These are phyloP conservation scores for Tulasnella sp. DNA, from an alignment of 768 basidiomycete species.

Conservation along the genomic window DNA sequence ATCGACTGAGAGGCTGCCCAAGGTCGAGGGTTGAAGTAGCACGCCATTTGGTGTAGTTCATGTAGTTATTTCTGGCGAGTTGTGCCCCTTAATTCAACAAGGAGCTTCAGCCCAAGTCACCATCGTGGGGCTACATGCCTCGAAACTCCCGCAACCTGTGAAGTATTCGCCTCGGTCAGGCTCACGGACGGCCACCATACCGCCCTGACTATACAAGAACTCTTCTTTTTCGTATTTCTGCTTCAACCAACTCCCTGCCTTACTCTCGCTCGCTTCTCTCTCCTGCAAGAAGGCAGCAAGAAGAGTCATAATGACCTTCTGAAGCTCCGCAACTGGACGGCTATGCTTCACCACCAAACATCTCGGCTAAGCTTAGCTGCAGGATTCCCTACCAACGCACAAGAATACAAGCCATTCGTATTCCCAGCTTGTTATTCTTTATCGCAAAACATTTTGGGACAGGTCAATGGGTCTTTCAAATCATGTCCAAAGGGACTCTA, in stretches of 20 bases:
- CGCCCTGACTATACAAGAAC: background rate
- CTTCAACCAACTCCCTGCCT: background rate
- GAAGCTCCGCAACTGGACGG: background rate
- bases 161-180: background rate
- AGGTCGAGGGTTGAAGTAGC: background rate
- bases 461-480: constrained; percentile 39
- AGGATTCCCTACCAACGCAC: constrained; percentile 66
- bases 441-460: constrained; percentile 88
- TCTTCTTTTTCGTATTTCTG: background rate
- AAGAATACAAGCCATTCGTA: constrained; percentile 51
- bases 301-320: background rate
- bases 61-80: background rate
- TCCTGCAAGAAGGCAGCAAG: background rate
- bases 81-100: background rate
- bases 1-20: background rate
- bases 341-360: background rate
- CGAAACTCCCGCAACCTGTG: background rate
- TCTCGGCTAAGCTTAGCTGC: constrained; percentile 51
- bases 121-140: background rate
- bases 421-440: constrained; percentile 70
- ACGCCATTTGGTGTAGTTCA: background rate
- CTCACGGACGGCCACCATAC: background rate
- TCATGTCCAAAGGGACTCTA: background rate
- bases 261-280: background rate
- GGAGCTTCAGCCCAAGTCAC: background rate